These are phyloP conservation scores for Globisporangium viniferum DNA, from an alignment of 352 stramenopile genomes.

Conservation along the genomic window DNA sequence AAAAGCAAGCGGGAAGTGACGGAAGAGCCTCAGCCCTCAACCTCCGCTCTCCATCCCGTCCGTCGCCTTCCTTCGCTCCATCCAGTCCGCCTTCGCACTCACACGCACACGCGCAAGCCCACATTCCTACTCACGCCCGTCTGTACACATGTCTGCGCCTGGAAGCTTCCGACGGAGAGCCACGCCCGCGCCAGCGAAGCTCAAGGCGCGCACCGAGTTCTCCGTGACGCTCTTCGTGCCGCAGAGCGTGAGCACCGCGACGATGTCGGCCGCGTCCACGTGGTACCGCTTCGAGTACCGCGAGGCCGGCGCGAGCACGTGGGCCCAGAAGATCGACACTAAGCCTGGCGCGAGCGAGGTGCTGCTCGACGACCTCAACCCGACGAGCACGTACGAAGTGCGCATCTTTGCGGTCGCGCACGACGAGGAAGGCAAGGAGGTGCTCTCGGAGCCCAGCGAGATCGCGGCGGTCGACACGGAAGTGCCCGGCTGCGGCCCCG, in stretches of 20 bases:
- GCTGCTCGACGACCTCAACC: conserved; percentile 83
- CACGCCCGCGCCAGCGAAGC: conserved; percentile 56
- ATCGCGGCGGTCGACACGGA: conserved; percentile 84
- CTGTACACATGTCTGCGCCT: not conserved
- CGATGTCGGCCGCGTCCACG: conserved; percentile 15
- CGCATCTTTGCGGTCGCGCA: conserved; percentile 64
- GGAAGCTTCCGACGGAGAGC: conserved; percentile 7
- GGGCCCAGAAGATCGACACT: conserved; percentile 37
- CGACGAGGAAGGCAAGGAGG: conserved; percentile 29
- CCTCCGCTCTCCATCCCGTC: not conserved
- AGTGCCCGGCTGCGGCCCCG: conserved; percentile 74
- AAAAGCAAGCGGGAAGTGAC: not conserved
- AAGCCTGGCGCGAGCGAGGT: conserved; percentile 39
- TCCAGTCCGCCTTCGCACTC: not conserved
- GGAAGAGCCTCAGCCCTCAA: conserved; percentile 4
- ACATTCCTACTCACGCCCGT: not conserved
- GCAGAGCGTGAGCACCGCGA: conserved; percentile 10
- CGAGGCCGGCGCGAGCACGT: conserved; percentile 48
- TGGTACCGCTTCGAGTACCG: conserved; percentile 77
- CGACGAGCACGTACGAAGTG: conserved; percentile 86
- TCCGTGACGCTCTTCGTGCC: conserved; percentile 71
- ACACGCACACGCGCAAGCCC: not conserved
- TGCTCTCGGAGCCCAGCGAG: conserved; percentile 60
- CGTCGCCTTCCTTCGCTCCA: not conserved
- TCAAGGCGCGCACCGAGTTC: conserved; percentile 78